Conservation (phyloP, 2,329 filamentous ascomycete genomes). For the Penicillium sp. region DNA sequence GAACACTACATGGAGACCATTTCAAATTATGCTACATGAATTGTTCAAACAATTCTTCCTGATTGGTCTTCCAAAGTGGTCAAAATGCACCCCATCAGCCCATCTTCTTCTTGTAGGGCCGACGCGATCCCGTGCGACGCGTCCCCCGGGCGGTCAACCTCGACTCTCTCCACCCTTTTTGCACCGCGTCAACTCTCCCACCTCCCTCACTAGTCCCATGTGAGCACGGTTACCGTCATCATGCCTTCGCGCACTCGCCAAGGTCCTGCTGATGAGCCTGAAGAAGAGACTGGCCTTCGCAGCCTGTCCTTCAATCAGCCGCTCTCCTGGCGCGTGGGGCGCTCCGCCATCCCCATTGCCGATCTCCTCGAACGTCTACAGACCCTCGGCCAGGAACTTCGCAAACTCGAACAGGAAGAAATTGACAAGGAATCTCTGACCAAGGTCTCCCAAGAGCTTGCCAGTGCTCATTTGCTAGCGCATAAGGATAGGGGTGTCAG, state of each 20-base stretch:
- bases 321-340: slow-evolving; percentile 89
- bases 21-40: too few relatives aligned
- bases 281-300: slow-evolving; percentile 46
- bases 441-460: slow-evolving; percentile 83
- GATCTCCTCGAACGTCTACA: slow-evolving; percentile 84
- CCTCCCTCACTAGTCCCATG: slow-evolving; percentile 26
- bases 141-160: slow-evolving; percentile 35
- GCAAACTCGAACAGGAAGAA: slow-evolving; percentile 84
- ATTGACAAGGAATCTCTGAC: slow-evolving; percentile 82
- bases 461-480: slow-evolving; percentile 77
- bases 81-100: not conserved
- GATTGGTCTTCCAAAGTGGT: not conserved
- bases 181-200: slow-evolving; percentile 28
- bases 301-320: slow-evolving; percentile 80
- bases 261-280: slow-evolving; percentile 41
- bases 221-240: slow-evolving; percentile 35
- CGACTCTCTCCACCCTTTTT: slow-evolving; percentile 26
- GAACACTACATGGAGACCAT: too few relatives aligned
- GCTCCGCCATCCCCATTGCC: slow-evolving; percentile 76
- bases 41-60: not conserved
- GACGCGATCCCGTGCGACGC: slow-evolving; percentile 32
- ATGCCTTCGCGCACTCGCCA: slow-evolving; percentile 54
- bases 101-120: slow-evolving; percentile 15
- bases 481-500: slow-evolving; percentile 95
- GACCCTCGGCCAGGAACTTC: slow-evolving; percentile 79